Conservation (phyloP, 1,284 basidiomycete genomes). For the Hemileia vastatrix region DNA sequence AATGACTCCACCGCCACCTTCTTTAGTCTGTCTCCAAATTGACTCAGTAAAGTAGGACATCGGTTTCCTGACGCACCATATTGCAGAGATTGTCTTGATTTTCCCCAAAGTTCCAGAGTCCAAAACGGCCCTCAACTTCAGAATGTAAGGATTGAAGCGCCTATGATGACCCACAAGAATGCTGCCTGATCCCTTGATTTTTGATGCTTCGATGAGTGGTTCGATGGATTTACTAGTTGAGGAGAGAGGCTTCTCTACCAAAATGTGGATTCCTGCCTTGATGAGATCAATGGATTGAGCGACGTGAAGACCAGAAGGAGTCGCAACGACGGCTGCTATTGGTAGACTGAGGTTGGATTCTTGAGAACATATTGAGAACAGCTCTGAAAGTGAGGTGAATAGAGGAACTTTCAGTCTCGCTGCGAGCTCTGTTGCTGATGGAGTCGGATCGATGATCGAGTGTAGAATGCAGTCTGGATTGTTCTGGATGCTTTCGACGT, state of each 20-base stretch:
- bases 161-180: slow-evolving; percentile 32
- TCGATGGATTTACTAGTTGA: slow-evolving; percentile 13
- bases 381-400: slow-evolving; percentile 21
- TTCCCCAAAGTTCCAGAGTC: slow-evolving; percentile 25
- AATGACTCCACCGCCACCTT: slow-evolving; percentile 24
- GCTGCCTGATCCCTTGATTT: no score
- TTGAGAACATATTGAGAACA: no score
- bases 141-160: slow-evolving; percentile 28
- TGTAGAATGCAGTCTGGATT: slow-evolving; percentile 21
- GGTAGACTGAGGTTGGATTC: neutral
- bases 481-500: slow-evolving; percentile 25
- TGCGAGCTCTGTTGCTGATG: slow-evolving; percentile 18
- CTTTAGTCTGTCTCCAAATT: slow-evolving; percentile 22
- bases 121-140: slow-evolving; percentile 24
- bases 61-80: slow-evolving; percentile 28
- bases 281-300: slow-evolving; percentile 24
- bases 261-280: slow-evolving; percentile 24
- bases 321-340: slow-evolving; percentile 30
- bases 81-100: slow-evolving; percentile 26
- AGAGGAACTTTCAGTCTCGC: slow-evolving; percentile 8
- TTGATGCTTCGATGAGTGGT: slow-evolving; percentile 21
- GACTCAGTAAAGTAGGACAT: slow-evolving; percentile 22
- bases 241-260: slow-evolving; percentile 33
- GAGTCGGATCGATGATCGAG: slow-evolving; percentile 30
- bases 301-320: slow-evolving; percentile 29